Evolutionary conservation across 441 rosid genomes (phyloP).

Genomic region (Populus hybrid): DNA sequence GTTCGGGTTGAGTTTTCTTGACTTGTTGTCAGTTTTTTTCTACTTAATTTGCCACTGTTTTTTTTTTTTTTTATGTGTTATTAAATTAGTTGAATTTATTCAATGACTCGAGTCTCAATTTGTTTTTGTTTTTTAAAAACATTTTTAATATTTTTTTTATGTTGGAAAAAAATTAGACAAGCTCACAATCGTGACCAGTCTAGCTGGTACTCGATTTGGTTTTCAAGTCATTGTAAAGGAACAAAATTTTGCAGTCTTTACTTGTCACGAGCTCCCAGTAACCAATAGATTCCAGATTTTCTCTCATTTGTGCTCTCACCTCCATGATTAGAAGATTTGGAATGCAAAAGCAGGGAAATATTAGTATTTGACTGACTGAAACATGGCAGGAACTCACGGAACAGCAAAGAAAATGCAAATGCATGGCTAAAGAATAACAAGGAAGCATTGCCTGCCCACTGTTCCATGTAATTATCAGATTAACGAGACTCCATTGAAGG

Average conservation of each 20-base stretch:
- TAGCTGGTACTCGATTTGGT: neutral
- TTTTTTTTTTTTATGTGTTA: no score
- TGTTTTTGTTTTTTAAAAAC: neutral
- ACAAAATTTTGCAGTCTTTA: neutral
- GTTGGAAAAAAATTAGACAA: no score
- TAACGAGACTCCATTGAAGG: neutral
- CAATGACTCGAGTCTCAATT: neutral
- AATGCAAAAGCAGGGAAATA: neutral
- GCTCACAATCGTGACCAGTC: no score
- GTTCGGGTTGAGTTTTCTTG: no score
- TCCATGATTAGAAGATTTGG: neutral
- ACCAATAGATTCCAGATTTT: neutral
- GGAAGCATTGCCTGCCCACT: slow-evolving; percentile 11
- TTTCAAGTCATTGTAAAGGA: slow-evolving; percentile 4
- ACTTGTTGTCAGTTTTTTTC: no score
- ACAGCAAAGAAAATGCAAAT: slow-evolving; percentile 63
- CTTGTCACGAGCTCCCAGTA: neutral
- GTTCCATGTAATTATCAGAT: slow-evolving; percentile 19
- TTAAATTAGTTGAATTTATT: no score
- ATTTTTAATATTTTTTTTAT: no score
- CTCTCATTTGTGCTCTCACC: neutral
- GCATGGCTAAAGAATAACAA: slow-evolving; percentile 45
- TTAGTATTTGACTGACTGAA: slow-evolving; percentile 13
- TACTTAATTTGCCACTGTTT: no score
- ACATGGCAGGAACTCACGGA: slow-evolving; percentile 66